Evolutionary conservation across 2,329 filamentous ascomycete species (phyloP).

Genomic region (Sporothrix brunneoviolacea): DNA sequence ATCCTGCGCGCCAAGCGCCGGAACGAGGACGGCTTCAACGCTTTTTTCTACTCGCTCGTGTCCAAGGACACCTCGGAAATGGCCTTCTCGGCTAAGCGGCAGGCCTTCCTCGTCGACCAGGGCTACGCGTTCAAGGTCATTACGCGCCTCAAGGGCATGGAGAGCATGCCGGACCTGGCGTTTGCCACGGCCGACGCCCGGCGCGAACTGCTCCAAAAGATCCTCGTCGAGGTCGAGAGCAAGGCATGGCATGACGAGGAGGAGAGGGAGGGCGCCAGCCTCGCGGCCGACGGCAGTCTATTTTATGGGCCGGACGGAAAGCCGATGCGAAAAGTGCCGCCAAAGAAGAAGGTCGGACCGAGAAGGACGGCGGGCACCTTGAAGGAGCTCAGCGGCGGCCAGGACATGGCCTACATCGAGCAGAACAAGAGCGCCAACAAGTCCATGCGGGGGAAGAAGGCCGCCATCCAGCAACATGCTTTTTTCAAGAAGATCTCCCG

Average conservation of each 20-base stretch:
- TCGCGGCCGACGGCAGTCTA: constrained; percentile 22
- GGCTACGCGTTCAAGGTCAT: constrained; percentile 99
- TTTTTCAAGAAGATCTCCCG: constrained; percentile 62
- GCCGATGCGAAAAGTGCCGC: constrained; percentile 36
- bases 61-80: constrained; percentile 97
- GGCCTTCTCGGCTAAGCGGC: constrained; percentile 92
- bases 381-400: constrained; percentile 79
- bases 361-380: constrained; percentile 75
- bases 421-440: constrained; percentile 68
- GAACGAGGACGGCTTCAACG: constrained; percentile 97
- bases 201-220: constrained; percentile 78
- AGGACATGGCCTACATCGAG: constrained; percentile 92
- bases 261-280: constrained; percentile 29
- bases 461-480: constrained; percentile 44
- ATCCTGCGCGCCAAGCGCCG: constrained; percentile 91
- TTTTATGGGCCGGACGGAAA: constrained; percentile 5
- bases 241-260: constrained; percentile 17
- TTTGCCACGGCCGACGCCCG: constrained; percentile 75
- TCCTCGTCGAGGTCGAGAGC: constrained; percentile 66
- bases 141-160: constrained; percentile 85
- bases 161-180: constrained; percentile 70
- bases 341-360: background rate
- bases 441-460: constrained; percentile 51
- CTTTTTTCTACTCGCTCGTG: constrained; percentile 96
- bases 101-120: constrained; percentile 94